Base-by-base conservation (phyloP, 1,284 basidiomycete species). In the Trametes versicolor region DNA sequence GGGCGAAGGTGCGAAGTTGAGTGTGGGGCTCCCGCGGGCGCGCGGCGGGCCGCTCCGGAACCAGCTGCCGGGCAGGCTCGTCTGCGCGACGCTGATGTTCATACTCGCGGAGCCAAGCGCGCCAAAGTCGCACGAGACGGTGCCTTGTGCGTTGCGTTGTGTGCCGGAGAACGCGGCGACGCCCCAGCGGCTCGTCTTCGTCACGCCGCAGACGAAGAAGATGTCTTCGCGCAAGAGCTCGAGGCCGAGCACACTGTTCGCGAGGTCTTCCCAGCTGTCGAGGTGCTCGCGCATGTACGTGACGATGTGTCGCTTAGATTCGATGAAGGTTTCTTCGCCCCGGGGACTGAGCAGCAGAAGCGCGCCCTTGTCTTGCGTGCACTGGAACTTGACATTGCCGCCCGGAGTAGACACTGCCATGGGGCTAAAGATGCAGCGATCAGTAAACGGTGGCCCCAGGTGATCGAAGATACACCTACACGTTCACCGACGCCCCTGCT, bases 171-270 rank as follows among this genome's bases (percentile, higher is more conserved):
- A 66, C 21, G 65, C 65, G 1, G 65, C 58, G 19, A 63, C 62
- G 17, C 58, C 58, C 70, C 72, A 74, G 1, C 68, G 58, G 5
- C 65, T 57, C 1, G 73, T 72, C 63, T 72, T 72, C 6, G 71
- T 71, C 45, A 61, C 69, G 1, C 73, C 74, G 41, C 66, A 68
- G 37, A 74, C 70, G 62, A 75, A 68, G 45, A 70, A 39, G 54
- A 74, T 62, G 12, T 73, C 69, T 13, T 71, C 62, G 6, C 63
- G 60, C 27, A 65, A 50, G 21, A 69, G 27, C 0, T 65, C 57
- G 48, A 68, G 60, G 2, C 64, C 69, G 25, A 54, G 63, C 32
- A 29, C 45, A 0, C 49, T 47, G 13, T 64, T 58, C 23, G 71
- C 67, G 47, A 72, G 72, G 6, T 43, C 49, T 34, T 66, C 29